These are phyloP conservation scores for Scytalidium lignicola DNA, from an alignment of 2,329 filamentous ascomycete species.

Conservation along the genomic window DNA sequence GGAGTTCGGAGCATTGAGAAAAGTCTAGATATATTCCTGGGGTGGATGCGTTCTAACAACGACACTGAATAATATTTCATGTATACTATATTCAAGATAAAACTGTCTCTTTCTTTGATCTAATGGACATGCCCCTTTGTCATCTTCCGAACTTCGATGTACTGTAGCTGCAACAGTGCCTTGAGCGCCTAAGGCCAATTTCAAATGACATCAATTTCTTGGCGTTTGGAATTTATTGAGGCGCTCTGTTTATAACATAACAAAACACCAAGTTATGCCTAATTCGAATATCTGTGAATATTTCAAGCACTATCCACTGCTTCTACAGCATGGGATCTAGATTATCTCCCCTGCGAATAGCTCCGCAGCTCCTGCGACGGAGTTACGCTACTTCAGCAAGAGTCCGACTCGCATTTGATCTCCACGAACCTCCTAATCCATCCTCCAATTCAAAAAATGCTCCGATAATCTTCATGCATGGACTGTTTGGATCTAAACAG, in stretches of 20 bases:
- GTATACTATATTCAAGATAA: too few species aligned
- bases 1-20: background rate
- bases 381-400: conserved; percentile 6
- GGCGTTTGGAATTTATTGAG: background rate
- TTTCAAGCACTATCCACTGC: background rate
- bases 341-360: background rate
- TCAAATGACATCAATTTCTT: background rate
- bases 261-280: too few species aligned
- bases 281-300: too few species aligned
- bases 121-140: too few species aligned
- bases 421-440: conserved; percentile 54
- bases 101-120: too few species aligned
- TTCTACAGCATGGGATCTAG: background rate
- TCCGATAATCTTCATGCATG: conserved; percentile 85
- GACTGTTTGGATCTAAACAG: conserved; percentile 90
- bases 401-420: conserved; percentile 53
- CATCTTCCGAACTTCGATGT: too few species aligned
- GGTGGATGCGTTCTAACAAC: too few species aligned
- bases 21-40: background rate
- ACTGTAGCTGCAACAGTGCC: too few species aligned
- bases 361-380: background rate
- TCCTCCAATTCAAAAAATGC: conserved; percentile 36
- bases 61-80: too few species aligned
- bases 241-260: too few species aligned
- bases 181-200: background rate